Percentiles rank a stretch among this genome's conserved stretches.
phyloP scores from a whole-genome alignment of 108 stramenopile species.

The Skeletonema grethae region DNA sequence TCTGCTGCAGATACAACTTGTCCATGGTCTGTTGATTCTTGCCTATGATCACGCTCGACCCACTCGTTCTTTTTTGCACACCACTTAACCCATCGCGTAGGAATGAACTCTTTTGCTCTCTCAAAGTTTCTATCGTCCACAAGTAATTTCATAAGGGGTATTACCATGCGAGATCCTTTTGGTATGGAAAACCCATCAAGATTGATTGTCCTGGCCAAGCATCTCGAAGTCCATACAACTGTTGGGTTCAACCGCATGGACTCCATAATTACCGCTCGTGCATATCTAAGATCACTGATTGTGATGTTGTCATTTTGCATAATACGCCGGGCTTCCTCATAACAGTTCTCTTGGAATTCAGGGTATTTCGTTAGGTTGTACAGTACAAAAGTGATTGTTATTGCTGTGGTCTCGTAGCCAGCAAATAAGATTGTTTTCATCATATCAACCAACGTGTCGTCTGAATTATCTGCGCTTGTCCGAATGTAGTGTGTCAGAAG shows the following conservation, averaged over 20 bases:
- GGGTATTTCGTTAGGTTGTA: neutral
- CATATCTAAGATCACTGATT: neutral
- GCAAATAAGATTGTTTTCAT: conserved; percentile 5
- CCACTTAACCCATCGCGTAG: neutral
- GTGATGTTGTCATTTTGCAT: neutral
- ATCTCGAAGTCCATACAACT: neutral
- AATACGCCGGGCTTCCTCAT: neutral
- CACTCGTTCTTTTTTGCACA: neutral
- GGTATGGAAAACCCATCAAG: neutral
- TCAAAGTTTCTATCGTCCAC: neutral
- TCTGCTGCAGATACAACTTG: neutral
- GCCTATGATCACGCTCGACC: neutral
- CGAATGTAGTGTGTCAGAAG: neutral
- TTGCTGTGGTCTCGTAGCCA: neutral
- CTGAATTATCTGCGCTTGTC: neutral
- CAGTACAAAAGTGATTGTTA: neutral
- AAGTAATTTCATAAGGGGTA: neutral
- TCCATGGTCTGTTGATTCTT: neutral
- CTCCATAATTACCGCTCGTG: neutral
- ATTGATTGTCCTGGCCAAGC: neutral
- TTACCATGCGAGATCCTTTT: neutral
- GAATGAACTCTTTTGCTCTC: conserved; percentile 1
- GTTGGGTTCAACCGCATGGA: neutral
- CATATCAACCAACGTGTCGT: neutral
- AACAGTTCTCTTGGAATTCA: neutral